Evolutionary conservation across 140 eudicot species (phyloP), one percentile per base, ranked within the genome.

Genomic region (Anethum foeniculum): DNA sequence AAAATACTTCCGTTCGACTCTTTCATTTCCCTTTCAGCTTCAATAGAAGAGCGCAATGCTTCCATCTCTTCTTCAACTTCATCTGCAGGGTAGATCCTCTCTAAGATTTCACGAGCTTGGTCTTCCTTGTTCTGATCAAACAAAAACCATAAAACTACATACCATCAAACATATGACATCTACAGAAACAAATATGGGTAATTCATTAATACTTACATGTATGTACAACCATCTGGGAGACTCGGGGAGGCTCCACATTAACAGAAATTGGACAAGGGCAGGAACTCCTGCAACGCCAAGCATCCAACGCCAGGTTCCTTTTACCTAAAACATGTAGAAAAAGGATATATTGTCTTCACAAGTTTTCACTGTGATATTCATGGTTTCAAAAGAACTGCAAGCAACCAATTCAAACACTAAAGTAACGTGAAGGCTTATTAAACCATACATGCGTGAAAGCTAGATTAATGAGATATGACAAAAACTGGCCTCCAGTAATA

Each of bases 271-370:
- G 48, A 93, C 52, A 38, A 90, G 34, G 7, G 97, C 93, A n/a
- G 97, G 97, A 77, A 93, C 44, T 67, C 91, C 94, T 15, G 97
- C 97, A 74, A 90, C 83, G 9, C 96, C 97, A 80, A 93, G 92
- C 97, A 93, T 93, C 97, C 96, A 93, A 77, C 97, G 91, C 97
- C 97, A 92, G 8, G 88, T 92, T 76, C 93, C 93, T 1, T 27
- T 77, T 3, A 85, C 86, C 97, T 90, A 73, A 56, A 85, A 54
- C 27, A 60, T 5, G 27, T 51, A 30, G 36, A 62, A 16, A 47
- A 16, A 38, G 19, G 48, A 8, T 6, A 16, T n/a, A 1, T 34
- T 34, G 3, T 34, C 38, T 34, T 34, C 38, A 34, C 38, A 34
- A 34, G 38, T 34, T 1, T 34, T 34, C 3, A 34, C 38, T 34